Base-by-base conservation (phyloP, 352 stramenopile species). In the Pythium volutum region DNA sequence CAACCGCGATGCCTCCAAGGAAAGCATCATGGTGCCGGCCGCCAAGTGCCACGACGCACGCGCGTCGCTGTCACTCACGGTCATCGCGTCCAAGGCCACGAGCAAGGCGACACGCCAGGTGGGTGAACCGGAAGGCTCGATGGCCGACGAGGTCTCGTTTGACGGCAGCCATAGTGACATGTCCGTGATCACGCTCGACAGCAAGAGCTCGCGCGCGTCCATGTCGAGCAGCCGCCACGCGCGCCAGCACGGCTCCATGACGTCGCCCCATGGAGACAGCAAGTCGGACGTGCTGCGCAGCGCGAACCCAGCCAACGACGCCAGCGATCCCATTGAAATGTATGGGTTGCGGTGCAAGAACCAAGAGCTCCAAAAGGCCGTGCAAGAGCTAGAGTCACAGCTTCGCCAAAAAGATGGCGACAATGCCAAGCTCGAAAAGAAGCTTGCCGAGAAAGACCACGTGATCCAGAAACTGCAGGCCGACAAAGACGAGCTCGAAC, bases 31-130 rank as follows among this genome's bases (percentile, higher is more conserved):
- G 25, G 72, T 88, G 29, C 79, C 75, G 4, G 61, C 77, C 0
- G 62, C 75, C 55, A 88, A 88, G 66, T 88, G 81, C 41, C 73
- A 86, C 22, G 81, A 90, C 45, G 66, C 67, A 38, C 75, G 77
- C 43, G 81, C 81, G 11, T 84, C 75, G 31, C 78, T 90, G 8
- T 87, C 76, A n/a, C 38, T 88, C 25, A 88, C 78, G 0, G 66
- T 82, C 4, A 74, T 90, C 23, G 76, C 75, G 48, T 81, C 73
- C 23, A 74, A 76, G n/a, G 80, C 85, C 26, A 66, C 64, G 15
- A 64, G 64, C 57, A 59, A 55, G 11, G 18, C 47, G 11, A 34
- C 39, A 5, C 52, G 53, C 14, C 41, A 29, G 15, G 45, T 29
- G 6, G 58, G 64, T 2, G 57, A 66, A 26, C 64, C 56, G 1